A percentile compares a stretch with the other conserved stretches of the same genome.
These are phyloP conservation scores for Poa pratensis DNA, from an alignment of 176 grass and related monocot genomes.

Conservation along the genomic window DNA sequence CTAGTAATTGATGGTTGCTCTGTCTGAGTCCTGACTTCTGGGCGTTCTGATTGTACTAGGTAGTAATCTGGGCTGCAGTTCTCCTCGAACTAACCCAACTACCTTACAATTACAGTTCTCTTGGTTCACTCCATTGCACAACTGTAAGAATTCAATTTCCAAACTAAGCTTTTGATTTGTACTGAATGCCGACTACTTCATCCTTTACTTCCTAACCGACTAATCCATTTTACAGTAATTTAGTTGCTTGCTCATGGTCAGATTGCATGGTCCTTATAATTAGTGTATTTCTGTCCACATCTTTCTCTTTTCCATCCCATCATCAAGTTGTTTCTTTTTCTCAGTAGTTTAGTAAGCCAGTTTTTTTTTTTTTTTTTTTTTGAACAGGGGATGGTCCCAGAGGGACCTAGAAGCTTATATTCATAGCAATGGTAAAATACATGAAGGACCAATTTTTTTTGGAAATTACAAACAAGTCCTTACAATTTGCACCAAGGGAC, in stretches of 20 bases:
- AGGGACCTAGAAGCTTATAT: too few species aligned
- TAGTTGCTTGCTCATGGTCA: neutral
- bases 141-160: slow-evolving; percentile 7
- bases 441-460: too few species aligned
- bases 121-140: slow-evolving; percentile 8
- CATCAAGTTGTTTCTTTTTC: neutral
- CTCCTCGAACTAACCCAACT: neutral
- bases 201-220: neutral
- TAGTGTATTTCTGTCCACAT: neutral
- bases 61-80: slow-evolving; percentile 7
- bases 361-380: too few species aligned
- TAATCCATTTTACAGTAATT: neutral
- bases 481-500: too few species aligned
- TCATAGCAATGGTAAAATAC: too few species aligned
- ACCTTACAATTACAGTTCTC: neutral
- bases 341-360: neutral
- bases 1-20: neutral
- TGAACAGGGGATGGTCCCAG: too few species aligned
- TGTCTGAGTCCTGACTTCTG: neutral
- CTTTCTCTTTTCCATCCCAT: neutral
- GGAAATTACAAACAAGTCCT: too few species aligned
- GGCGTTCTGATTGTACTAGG: neutral
- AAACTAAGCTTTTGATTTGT: neutral
- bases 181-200: neutral
- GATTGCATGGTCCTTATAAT: neutral